phyloP scores from a whole-genome alignment of 495 filamentous ascomycete species.

The Trichoderma virens region DNA sequence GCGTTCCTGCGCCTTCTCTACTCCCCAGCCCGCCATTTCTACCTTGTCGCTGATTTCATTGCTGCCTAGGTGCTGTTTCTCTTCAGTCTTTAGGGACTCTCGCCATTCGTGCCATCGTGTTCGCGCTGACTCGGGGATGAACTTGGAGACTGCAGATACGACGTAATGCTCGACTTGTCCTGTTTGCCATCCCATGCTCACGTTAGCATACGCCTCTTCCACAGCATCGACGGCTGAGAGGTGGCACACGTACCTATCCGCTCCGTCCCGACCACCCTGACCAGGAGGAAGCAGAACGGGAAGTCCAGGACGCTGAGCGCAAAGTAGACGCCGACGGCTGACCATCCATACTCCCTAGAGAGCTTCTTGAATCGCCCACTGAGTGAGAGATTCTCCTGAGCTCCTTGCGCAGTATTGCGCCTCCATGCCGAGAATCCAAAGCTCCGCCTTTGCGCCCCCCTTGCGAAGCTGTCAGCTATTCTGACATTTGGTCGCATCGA shows the following conservation, averaged over 20 bases:
- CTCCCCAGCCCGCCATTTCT: conserved; percentile 42
- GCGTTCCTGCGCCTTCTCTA: conserved; percentile 41
- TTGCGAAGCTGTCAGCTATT: background rate
- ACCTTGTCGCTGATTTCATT: conserved; percentile 25
- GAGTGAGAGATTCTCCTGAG: conserved; percentile 45
- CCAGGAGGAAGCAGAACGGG: conserved; percentile 87
- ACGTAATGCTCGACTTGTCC: conserved; percentile 43
- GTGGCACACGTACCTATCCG: conserved; percentile 53
- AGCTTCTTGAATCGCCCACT: conserved; percentile 68
- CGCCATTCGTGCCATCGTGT: conserved; percentile 35
- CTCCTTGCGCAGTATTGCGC: background rate
- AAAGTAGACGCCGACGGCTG: conserved; percentile 86
- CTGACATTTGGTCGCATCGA: background rate
- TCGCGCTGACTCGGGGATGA: conserved; percentile 45
- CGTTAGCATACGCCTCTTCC: background rate
- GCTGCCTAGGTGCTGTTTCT: conserved; percentile 22
- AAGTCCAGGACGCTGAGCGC: conserved; percentile 79
- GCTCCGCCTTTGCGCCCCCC: background rate
- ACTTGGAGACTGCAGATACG: conserved; percentile 36
- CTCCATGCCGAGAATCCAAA: conserved; percentile 10
- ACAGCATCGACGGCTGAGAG: background rate
- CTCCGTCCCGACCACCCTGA: conserved; percentile 75
- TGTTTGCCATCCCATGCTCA: conserved; percentile 15
- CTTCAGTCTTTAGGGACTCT: conserved; percentile 25
- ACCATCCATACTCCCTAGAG: conserved; percentile 92